phyloP scores from a whole-genome alignment of 2,329 filamentous ascomycete genomes.

The Colletotrichum cuscutae region DNA sequence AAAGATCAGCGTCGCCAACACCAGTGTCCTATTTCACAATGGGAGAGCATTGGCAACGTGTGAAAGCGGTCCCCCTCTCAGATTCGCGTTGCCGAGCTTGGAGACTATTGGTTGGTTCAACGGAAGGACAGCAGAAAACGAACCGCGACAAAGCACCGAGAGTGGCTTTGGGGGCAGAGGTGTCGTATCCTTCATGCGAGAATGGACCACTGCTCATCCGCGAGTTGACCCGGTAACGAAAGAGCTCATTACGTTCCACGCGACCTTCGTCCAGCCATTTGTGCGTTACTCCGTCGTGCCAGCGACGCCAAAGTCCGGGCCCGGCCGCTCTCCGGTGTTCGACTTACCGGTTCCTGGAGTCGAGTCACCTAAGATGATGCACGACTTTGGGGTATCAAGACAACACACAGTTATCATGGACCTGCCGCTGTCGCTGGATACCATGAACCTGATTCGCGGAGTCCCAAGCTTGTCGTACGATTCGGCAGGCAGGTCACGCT shows the following conservation, averaged over 20 bases:
- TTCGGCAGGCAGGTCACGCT: slow-evolving; percentile 65
- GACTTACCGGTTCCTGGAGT: slow-evolving; percentile 70
- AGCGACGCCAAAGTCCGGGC: slow-evolving; percentile 23
- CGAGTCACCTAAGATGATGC: slow-evolving; percentile 76
- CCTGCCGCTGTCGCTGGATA: slow-evolving; percentile 73
- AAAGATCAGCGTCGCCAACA: slow-evolving; percentile 78
- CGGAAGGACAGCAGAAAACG: slow-evolving; percentile 66
- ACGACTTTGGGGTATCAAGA: slow-evolving; percentile 76
- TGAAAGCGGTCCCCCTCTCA: slow-evolving; percentile 76
- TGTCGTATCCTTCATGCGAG: slow-evolving; percentile 69
- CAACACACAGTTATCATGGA: slow-evolving; percentile 75
- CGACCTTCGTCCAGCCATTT: slow-evolving; percentile 72
- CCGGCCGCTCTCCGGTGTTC: slow-evolving; percentile 46
- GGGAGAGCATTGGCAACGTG: slow-evolving; percentile 75
- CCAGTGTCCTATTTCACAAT: slow-evolving; percentile 73
- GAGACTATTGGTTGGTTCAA: slow-evolving; percentile 79
- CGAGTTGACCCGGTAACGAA: slow-evolving; percentile 72
- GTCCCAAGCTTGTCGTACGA: slow-evolving; percentile 70
- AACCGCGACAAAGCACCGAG: slow-evolving; percentile 40
- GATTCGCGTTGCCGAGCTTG: slow-evolving; percentile 70
- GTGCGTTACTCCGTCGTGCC: slow-evolving; percentile 69
- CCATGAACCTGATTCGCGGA: slow-evolving; percentile 67
- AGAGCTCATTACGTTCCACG: slow-evolving; percentile 75
- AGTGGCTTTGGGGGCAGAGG: slow-evolving; percentile 65
- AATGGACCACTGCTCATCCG: slow-evolving; percentile 78